Evolutionary conservation across 805 yeast genomes (phyloP), one percentile per base, ranked within the genome.

Genomic region (Debaryomyces castellii): DNA sequence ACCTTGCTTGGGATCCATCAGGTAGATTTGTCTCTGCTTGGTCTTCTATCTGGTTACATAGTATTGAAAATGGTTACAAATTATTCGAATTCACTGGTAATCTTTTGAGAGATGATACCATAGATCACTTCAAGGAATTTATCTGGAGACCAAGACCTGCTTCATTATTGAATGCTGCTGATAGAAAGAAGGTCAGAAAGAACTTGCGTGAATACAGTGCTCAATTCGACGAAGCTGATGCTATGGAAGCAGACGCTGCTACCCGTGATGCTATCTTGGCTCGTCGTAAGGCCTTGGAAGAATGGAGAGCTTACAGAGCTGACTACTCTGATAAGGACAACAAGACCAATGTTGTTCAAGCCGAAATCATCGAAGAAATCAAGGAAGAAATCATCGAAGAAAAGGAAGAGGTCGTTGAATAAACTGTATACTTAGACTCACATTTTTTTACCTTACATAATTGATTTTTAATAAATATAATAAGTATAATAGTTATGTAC

Each of bases 131-230:
- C 80, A 87, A 83, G 71, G 91, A 87, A 51, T 88, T 92, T 60
- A 75, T 81, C 51, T 94, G 99, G 99, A 87, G 99, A 77, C 98
- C 98, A 60, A 85, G 99, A 73, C 99, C 99, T 42, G 81, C 80
- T 16, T 77, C 90, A 2, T 68, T 84, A 53, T 80, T 94, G 62
- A 74, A 83, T 50, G 82, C 84, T 58, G 85, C 82, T 54, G 95
- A 89, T 66, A 82, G 82, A 75, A 89, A 89, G 85, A 86, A 85
- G 78, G 89, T 94, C 51, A 81, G 89, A 75, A 87, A 88, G 86
- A 86, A 86, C 73, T 73, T 92, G 74, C 82, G 85, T 64, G 92
- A 88, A 69, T 89, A 87, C 78, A 77, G 90, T 57, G 94, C 94
- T 35, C 90, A 89, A 70, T 94, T 91, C 73, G 98, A 92, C 56